phyloP scores from a whole-genome alignment of 306 rosid genomes.

The Alnus glutinosa region DNA sequence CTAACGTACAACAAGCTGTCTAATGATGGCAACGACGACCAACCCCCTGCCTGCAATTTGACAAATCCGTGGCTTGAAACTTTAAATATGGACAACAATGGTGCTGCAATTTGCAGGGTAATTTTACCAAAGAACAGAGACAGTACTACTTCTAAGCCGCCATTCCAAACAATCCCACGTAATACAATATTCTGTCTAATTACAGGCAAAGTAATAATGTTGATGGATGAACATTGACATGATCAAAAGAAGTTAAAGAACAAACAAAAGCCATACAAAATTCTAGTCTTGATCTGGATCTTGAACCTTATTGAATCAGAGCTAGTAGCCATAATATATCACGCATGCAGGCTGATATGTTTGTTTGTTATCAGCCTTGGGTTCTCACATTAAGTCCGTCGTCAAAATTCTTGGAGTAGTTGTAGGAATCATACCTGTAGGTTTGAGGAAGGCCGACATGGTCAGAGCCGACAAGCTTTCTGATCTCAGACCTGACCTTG shows the following conservation, averaged over 20 bases:
- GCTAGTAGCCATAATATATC: neutral
- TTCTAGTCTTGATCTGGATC: slow-evolving; percentile 16
- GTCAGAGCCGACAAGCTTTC: slow-evolving; percentile 51
- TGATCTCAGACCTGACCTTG: slow-evolving; percentile 69
- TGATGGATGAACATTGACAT: neutral
- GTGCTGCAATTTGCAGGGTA: neutral
- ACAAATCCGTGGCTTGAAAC: neutral
- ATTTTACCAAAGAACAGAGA: neutral
- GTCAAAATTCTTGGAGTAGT: slow-evolving; percentile 44
- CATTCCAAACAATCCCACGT: neutral
- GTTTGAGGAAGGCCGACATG: slow-evolving; percentile 69
- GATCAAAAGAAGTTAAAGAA: neutral
- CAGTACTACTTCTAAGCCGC: neutral
- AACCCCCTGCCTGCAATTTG: neutral
- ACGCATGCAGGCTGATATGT: neutral
- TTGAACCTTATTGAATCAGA: slow-evolving; percentile 10
- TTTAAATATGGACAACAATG: too few relatives aligned
- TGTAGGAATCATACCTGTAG: slow-evolving; percentile 43
- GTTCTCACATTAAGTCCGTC: slow-evolving; percentile 3
- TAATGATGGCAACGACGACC: neutral
- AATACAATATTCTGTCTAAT: slow-evolving; percentile 12
- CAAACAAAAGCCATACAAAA: neutral
- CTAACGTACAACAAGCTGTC: neutral
- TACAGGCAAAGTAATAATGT: neutral
- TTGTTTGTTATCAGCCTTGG: neutral